Evolutionary conservation across 352 stramenopile species (phyloP).

Genomic region (Globisporangium spiculum): DNA sequence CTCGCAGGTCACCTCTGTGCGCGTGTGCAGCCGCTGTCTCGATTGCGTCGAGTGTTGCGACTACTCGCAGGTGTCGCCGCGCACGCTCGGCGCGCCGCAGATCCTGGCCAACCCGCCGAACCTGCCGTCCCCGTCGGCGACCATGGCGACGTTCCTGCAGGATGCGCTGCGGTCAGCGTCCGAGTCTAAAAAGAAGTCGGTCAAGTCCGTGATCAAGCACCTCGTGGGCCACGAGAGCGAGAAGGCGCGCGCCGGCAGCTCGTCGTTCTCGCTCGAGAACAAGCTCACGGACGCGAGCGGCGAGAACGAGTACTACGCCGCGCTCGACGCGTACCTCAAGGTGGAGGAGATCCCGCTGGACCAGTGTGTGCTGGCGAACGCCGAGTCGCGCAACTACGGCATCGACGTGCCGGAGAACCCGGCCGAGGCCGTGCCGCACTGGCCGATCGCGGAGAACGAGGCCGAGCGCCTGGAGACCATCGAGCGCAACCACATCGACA

Average conservation of each 20-base stretch:
- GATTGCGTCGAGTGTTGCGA: constrained; percentile 51
- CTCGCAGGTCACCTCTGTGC: constrained; percentile 31
- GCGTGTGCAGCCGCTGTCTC: constrained; percentile 48
- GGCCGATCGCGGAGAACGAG: constrained; percentile 41
- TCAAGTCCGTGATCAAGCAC: constrained; percentile 33
- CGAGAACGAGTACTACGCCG: constrained; percentile 26
- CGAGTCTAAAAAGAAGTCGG: constrained; percentile 16
- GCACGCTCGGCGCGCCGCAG: constrained; percentile 22
- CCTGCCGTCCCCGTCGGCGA: background rate
- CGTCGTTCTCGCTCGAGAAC: constrained; percentile 16
- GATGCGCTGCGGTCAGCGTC: constrained; percentile 19
- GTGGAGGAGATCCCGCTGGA: constrained; percentile 26
- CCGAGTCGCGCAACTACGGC: constrained; percentile 37
- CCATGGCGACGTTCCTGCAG: constrained; percentile 22
- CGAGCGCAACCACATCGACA: constrained; percentile 32
- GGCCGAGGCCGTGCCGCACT: constrained; percentile 12
- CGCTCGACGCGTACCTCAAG: constrained; percentile 28
- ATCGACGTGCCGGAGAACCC: constrained; percentile 20
- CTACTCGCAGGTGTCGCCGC: constrained; percentile 41
- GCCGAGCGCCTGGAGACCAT: constrained; percentile 35
- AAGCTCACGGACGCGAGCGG: constrained; percentile 2
- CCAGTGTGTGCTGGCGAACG: constrained; percentile 32
- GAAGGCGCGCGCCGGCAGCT: constrained; percentile 1
- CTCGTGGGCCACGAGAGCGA: constrained; percentile 18
- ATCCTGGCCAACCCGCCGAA: constrained; percentile 18